These are phyloP conservation scores for Alternaria ethzedia DNA, from an alignment of 2,329 filamentous ascomycete species.

Conservation along the genomic window DNA sequence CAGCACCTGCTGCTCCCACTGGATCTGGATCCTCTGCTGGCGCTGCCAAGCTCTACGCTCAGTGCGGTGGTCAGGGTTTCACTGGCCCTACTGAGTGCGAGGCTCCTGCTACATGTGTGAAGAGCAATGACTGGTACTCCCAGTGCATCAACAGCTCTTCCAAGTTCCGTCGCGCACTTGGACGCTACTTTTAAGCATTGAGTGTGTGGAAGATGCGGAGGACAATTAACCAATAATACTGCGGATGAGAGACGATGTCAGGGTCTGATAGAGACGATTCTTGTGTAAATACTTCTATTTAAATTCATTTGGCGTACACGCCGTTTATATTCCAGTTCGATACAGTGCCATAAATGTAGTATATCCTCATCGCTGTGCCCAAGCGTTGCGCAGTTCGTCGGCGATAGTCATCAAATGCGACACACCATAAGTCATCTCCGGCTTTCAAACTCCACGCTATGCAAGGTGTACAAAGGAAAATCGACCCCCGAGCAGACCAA, in stretches of 20 bases:
- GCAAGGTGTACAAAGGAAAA: not conserved
- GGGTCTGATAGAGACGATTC: not conserved
- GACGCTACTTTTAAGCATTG: not conserved
- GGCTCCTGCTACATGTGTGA: slow-evolving; percentile 44
- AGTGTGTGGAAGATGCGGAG: accelerated
- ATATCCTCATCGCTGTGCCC: not conserved
- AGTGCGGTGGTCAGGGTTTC: slow-evolving; percentile 53
- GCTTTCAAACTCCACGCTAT: not conserved
- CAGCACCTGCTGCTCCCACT: not conserved
- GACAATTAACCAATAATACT: accelerated
- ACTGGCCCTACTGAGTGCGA: slow-evolving; percentile 48
- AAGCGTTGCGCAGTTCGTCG: not conserved
- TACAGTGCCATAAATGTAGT: not conserved
- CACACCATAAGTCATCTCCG: not conserved
- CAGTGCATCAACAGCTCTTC: slow-evolving; percentile 43
- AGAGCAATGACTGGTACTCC: slow-evolving; percentile 50
- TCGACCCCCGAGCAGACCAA: accelerated
- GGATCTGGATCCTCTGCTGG: not conserved
- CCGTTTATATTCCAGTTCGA: not conserved
- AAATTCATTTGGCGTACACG: not conserved
- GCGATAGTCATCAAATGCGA: not conserved
- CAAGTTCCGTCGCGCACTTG: slow-evolving; percentile 13
- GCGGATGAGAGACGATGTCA: not conserved
- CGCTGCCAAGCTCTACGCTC: slow-evolving; percentile 27
- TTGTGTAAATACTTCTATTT: slow-evolving; percentile 1